Evolutionary conservation across 345 rosid genomes (phyloP).

Genomic region (Eucalyptus fibrosa): DNA sequence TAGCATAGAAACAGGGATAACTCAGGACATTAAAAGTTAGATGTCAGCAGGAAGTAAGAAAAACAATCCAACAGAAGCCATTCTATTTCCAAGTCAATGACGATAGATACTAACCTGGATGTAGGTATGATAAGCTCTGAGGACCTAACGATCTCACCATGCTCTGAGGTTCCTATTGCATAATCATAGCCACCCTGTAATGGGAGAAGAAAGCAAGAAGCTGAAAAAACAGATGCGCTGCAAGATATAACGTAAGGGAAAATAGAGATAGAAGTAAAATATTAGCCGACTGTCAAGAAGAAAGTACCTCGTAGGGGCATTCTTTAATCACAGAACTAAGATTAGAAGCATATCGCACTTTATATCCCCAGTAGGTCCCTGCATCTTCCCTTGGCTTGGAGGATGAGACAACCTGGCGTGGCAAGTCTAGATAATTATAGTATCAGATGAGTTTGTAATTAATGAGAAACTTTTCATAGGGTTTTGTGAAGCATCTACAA

Average conservation of each 20-base stretch:
- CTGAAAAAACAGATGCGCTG: neutral
- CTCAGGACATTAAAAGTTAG: neutral
- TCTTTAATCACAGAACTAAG: slow-evolving; percentile 52
- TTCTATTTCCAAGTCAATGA: neutral
- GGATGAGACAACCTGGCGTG: slow-evolving; percentile 48
- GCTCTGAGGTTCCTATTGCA: slow-evolving; percentile 94
- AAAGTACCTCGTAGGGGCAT: slow-evolving; percentile 51
- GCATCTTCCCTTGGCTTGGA: slow-evolving; percentile 69
- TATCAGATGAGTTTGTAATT: neutral
- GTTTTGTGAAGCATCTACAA: neutral
- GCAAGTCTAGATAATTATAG: slow-evolving; percentile 41
- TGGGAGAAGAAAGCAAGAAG: neutral
- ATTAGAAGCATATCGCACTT: slow-evolving; percentile 77
- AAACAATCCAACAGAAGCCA: neutral
- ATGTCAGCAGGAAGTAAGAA: neutral
- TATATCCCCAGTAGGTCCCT: slow-evolving; percentile 87
- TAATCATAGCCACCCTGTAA: slow-evolving; percentile 87
- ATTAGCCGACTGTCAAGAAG: neutral
- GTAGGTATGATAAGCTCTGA: slow-evolving; percentile 58
- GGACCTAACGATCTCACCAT: slow-evolving; percentile 54
- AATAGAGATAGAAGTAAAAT: neutral
- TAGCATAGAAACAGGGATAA: neutral
- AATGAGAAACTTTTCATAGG: neutral
- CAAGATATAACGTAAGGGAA: neutral
- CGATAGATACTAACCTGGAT: slow-evolving; percentile 36